Base-by-base conservation (phyloP, 139 green algal genomes). In the Spirogloea muscicola region DNA sequence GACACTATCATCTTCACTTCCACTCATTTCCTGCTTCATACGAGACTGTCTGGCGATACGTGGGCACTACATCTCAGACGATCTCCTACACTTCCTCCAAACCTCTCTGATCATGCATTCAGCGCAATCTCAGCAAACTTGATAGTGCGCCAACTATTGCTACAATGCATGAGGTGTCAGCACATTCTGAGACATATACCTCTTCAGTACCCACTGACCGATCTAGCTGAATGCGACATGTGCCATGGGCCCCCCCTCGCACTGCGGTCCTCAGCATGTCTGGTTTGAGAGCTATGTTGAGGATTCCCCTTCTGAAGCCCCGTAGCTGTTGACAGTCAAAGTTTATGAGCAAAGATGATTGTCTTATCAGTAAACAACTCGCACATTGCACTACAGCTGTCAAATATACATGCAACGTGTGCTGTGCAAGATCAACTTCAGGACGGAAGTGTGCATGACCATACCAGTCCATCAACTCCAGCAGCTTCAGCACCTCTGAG, bases 401-500 rank as follows among this genome's bases (percentile, higher is more conserved):
- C n/a, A n/a, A n/a, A n/a, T n/a, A n/a, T n/a, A n/a, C 46, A 55
- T n/a, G 21, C 21, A 55, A 55, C 21, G n/a, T n/a, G 46, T 21
- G n/a, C n/a, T 55, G n/a, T n/a, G n/a, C 46, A 55, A 21, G 21
- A 31, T 55, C n/a, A 55, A 55, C 21, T 55, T 55, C 46, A 31
- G 46, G n/a, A 55, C 21, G 21, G n/a, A 55, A 55, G 46, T 21
- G 46, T n/a, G 21, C 46, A 21, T n/a, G 21, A 55, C 46, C 21
- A 31, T 70, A 80, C 72, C 65, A 80, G 48, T 9, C 72, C 72
- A 7, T 77, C 66, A 21, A 80, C 21, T 18, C 72, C 72, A 37
- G 13, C 29, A 9, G 66, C 68, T 38, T 80, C 64, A 21, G 55
- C 72, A 9, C 72, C 72, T n/a, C 41, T 44, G 16, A 80, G 68